Conservation (phyloP, 1,139 yeast genomes). For the Kodamaea suecica region DNA sequence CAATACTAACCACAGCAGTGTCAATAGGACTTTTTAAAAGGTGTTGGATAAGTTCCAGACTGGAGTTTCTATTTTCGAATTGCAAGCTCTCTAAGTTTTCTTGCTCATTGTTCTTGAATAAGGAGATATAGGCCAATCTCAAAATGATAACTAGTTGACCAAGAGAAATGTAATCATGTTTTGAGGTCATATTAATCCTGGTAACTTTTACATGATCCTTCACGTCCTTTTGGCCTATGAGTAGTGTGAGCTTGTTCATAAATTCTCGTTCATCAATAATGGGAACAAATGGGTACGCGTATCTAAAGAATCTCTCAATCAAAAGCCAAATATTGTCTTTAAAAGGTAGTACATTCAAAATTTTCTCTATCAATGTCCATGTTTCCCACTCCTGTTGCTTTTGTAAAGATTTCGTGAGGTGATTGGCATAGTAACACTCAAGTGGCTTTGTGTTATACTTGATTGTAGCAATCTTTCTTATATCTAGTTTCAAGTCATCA, state of each 20-base stretch:
- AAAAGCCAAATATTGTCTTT: constrained; percentile 17
- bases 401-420: constrained; percentile 9
- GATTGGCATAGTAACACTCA: constrained; percentile 3
- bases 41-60: constrained; percentile 16
- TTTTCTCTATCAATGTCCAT: constrained; percentile 5
- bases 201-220: constrained; percentile 10
- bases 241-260: constrained; percentile 11
- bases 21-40: constrained; percentile 30
- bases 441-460: constrained; percentile 3
- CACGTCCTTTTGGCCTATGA: constrained; percentile 13
- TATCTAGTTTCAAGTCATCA: constrained; percentile 5
- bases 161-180: constrained; percentile 13
- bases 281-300: constrained; percentile 18
- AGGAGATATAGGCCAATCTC: constrained; percentile 17
- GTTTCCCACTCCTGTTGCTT: constrained; percentile 3
- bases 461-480: constrained; percentile 8
- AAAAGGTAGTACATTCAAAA: constrained; percentile 13
- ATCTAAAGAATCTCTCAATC: constrained; percentile 17
- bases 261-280: constrained; percentile 19
- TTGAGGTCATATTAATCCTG: constrained; percentile 10
- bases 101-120: constrained; percentile 16
- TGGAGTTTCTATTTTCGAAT: constrained; percentile 9
- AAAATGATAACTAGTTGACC: constrained; percentile 18
- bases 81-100: constrained; percentile 12
- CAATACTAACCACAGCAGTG: constrained; percentile 26